Base-by-base conservation (phyloP, 768 basidiomycete species). In the Thelephora ganbajun region DNA sequence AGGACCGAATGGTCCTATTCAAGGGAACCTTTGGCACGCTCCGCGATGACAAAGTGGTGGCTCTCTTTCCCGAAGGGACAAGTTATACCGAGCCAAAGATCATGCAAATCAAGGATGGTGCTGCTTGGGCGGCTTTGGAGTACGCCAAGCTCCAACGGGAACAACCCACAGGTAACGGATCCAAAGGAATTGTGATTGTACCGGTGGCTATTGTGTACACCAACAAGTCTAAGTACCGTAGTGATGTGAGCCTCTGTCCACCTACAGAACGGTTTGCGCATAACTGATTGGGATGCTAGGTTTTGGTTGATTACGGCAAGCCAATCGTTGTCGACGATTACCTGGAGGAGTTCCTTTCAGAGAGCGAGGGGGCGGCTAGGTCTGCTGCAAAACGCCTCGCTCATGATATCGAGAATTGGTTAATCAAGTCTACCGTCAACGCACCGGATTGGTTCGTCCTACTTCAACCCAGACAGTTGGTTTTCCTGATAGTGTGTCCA, bases 221-320 rank as follows among this genome's bases (percentile, higher is more conserved):
- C 48, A 82, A 97, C 67, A 98, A 99, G 64, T 79, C 84, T 33
- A 94, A 93, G 68, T 99, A 98, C 60, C 73, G 93, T 52, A 93
- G 90, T 60, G 66, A 77, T 54, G 93, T 92, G 50, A 66, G 87
- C 69, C 18, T 23, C 23, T 11, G 14, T 20, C 46, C 39, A 18
- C 26, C 47, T 45, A 49, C 26, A 30, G 46, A 55, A 35, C 2
- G n/a, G 30, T n/a, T 18, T 43, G 30, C 43, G 34, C 44, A 22
- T 43, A 45, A 18, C 20, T 2, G 7, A 34, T 9, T 9, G 4
- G 26, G 26, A 30, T 9, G 9, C 47, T 51, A 33, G 53, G 14
- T 13, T 23, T 41, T 41, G 23, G 14, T 20, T 59, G 96, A 92
- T 61, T 97, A 83, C 60, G 87, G 90, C 18, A 69, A 69, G 37